Evolutionary conservation across 1,284 basidiomycete genomes (phyloP).

Genomic region (Pseudozyma sp.): DNA sequence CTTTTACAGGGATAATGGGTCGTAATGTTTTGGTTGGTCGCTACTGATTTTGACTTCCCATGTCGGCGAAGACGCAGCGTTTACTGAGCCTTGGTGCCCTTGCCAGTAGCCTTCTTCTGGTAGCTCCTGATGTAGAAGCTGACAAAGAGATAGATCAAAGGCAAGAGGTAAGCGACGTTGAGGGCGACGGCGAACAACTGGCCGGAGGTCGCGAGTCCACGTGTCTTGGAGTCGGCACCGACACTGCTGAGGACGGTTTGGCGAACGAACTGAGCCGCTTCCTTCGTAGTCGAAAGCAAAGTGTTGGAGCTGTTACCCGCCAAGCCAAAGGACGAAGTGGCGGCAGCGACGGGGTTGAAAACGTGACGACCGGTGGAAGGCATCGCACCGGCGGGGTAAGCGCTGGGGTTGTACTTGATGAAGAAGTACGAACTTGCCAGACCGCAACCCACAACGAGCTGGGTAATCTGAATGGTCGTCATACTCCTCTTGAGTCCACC

Average conservation of each 20-base stretch:
- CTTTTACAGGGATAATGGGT: too few relatives aligned
- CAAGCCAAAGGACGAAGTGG: conserved; percentile 16
- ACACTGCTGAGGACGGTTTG: conserved; percentile 24
- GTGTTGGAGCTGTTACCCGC: conserved; percentile 12
- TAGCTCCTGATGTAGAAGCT: conserved; percentile 59
- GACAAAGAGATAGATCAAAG: conserved; percentile 59
- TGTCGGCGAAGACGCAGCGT: background rate
- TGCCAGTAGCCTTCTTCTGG: conserved; percentile 40
- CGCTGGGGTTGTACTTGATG: conserved; percentile 41
- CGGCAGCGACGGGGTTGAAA: conserved; percentile 28
- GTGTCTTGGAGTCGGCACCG: conserved; percentile 15
- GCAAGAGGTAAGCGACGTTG: conserved; percentile 54
- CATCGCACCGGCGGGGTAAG: conserved; percentile 38
- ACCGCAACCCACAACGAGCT: conserved; percentile 53
- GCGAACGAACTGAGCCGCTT: conserved; percentile 31
- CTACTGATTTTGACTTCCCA: background rate
- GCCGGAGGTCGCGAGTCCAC: conserved; percentile 39
- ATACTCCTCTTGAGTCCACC: conserved; percentile 62
- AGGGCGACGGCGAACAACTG: conserved; percentile 47
- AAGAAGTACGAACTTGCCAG: conserved; percentile 47
- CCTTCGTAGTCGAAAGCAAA: conserved; percentile 6
- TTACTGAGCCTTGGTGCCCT: conserved; percentile 40
- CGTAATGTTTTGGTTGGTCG: background rate
- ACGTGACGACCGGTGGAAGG: conserved; percentile 43
- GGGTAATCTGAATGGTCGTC: conserved; percentile 64